Percentiles rank a stretch among this genome's conserved stretches.
phyloP scores from a whole-genome alignment of 2,329 filamentous ascomycete genomes.

The Cercospora zeae-maydis region DNA sequence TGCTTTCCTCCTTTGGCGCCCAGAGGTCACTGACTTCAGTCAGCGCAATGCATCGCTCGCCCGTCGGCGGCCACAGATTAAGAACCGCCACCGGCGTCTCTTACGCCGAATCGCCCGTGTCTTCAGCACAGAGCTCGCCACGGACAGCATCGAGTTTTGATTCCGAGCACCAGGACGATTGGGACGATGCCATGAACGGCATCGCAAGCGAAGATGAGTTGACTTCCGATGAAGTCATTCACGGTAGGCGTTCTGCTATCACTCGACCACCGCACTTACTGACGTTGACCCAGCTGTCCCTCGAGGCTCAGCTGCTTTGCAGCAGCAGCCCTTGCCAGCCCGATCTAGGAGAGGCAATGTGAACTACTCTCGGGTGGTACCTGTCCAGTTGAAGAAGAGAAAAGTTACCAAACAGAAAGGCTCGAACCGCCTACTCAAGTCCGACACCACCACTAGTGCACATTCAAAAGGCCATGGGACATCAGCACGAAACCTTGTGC shows the following conservation, averaged over 20 bases:
- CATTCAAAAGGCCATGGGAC: slow-evolving; percentile 21
- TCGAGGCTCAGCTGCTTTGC: slow-evolving; percentile 6
- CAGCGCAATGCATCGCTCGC: slow-evolving; percentile 26
- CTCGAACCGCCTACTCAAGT: slow-evolving; percentile 17
- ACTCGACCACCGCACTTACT: background rate
- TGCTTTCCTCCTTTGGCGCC: slow-evolving; percentile 32
- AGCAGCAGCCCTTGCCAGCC: slow-evolving; percentile 21
- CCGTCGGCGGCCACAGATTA: slow-evolving; percentile 13
- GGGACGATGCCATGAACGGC: background rate
- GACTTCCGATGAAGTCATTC: slow-evolving; percentile 24
- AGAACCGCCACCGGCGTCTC: slow-evolving; percentile 18
- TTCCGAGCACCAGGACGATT: slow-evolving; percentile 1
- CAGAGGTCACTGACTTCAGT: slow-evolving; percentile 27
- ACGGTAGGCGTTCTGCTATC: slow-evolving; percentile 7
- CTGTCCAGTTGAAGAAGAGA: slow-evolving; percentile 9
- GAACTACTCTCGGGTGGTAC: slow-evolving; percentile 23
- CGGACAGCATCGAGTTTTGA: slow-evolving; percentile 15
- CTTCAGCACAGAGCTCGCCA: slow-evolving; percentile 17
- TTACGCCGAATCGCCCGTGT: slow-evolving; percentile 25
- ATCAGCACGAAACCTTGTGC: slow-evolving; percentile 41
- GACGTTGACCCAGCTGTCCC: slow-evolving; percentile 10
- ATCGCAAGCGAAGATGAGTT: slow-evolving; percentile 27
- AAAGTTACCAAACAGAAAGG: slow-evolving; percentile 14
- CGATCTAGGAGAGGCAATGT: slow-evolving; percentile 28
- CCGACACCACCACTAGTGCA: slow-evolving; percentile 13